These are phyloP conservation scores for Ilex asprella DNA, from an alignment of 257 asterid genomes.

Conservation along the genomic window DNA sequence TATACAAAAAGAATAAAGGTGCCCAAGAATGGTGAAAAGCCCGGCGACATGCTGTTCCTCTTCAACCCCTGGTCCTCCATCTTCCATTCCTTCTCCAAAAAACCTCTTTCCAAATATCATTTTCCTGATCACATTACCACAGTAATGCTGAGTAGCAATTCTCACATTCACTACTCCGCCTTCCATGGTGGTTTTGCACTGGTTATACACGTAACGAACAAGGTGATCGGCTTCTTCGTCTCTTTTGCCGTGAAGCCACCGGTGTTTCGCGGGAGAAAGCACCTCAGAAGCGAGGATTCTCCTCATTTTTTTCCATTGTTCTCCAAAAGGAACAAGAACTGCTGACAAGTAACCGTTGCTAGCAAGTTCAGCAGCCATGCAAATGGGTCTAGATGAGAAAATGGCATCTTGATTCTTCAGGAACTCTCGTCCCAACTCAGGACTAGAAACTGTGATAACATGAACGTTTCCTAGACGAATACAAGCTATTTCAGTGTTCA, in stretches of 20 bases:
- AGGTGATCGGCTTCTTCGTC: slow-evolving; percentile 22
- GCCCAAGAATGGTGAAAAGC: slow-evolving; percentile 1
- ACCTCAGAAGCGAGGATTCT: slow-evolving; percentile 11
- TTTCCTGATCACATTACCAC: slow-evolving; percentile 13
- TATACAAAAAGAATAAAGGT: slow-evolving; percentile 11
- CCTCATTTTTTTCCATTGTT: slow-evolving; percentile 30
- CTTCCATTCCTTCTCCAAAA: slow-evolving; percentile 15
- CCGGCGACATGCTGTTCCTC: slow-evolving; percentile 26
- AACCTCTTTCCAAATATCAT: slow-evolving; percentile 9
- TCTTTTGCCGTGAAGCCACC: slow-evolving; percentile 12
- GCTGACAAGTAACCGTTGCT: slow-evolving; percentile 2
- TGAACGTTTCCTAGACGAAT: not conserved
- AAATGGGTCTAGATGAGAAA: slow-evolving; percentile 14
- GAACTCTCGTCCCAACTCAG: slow-evolving; percentile 13
- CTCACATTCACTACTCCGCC: slow-evolving; percentile 10
- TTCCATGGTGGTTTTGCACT: not conserved
- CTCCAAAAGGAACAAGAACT: not conserved
- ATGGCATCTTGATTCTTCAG: slow-evolving; percentile 5
- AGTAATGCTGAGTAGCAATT: slow-evolving; percentile 7
- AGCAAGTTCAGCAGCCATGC: not conserved
- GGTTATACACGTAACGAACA: slow-evolving; percentile 4
- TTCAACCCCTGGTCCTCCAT: slow-evolving; percentile 30
- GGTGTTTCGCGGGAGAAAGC: slow-evolving; percentile 15
- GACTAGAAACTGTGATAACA: slow-evolving; percentile 9
- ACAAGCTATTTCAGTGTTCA: slow-evolving; percentile 11